Percentiles rank a stretch among this genome's conserved stretches.
Evolutionary conservation across 768 basidiomycete species (phyloP).

Genomic region (Imleria badia): DNA sequence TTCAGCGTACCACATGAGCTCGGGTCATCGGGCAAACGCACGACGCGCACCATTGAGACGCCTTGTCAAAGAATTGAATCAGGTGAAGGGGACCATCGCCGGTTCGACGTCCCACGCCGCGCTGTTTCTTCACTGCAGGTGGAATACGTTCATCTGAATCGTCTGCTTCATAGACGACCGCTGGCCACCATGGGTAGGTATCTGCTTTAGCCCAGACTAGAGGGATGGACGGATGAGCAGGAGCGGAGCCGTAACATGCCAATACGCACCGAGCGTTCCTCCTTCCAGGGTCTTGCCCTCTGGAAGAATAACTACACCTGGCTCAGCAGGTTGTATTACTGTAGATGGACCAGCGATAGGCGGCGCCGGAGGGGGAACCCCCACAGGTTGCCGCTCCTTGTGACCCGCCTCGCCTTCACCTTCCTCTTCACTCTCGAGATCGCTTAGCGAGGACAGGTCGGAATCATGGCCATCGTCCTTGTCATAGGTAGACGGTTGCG

Average conservation of each 20-base stretch:
- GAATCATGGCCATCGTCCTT: slow-evolving; percentile 33
- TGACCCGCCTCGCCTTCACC: slow-evolving; percentile 4
- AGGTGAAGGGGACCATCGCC: slow-evolving; percentile 52
- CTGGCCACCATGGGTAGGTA: slow-evolving; percentile 88
- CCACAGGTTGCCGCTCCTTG: slow-evolving; percentile 7
- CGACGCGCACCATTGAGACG: slow-evolving; percentile 54
- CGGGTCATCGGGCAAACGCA: background rate
- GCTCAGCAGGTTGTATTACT: slow-evolving; percentile 18
- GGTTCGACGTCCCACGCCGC: slow-evolving; percentile 32
- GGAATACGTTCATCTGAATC: slow-evolving; percentile 64
- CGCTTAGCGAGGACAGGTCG: slow-evolving; percentile 47
- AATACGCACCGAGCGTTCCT: slow-evolving; percentile 63
- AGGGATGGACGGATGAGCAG: background rate
- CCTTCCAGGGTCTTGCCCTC: slow-evolving; percentile 41
- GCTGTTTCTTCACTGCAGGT: slow-evolving; percentile 29
- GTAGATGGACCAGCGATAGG: slow-evolving; percentile 8
- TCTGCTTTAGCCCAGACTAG: slow-evolving; percentile 86
- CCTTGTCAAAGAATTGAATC: slow-evolving; percentile 78
- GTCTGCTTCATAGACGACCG: slow-evolving; percentile 66
- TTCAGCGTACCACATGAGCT: background rate
- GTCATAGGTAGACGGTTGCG: background rate
- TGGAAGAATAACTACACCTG: slow-evolving; percentile 35
- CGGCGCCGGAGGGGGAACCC: background rate
- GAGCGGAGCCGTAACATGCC: background rate
- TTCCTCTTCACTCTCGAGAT: slow-evolving; percentile 37